Evolutionary conservation across 1,139 yeast genomes (phyloP), one percentile per base, ranked within the genome.

Genomic region (Hemisphaericaspora xylofermentans): DNA sequence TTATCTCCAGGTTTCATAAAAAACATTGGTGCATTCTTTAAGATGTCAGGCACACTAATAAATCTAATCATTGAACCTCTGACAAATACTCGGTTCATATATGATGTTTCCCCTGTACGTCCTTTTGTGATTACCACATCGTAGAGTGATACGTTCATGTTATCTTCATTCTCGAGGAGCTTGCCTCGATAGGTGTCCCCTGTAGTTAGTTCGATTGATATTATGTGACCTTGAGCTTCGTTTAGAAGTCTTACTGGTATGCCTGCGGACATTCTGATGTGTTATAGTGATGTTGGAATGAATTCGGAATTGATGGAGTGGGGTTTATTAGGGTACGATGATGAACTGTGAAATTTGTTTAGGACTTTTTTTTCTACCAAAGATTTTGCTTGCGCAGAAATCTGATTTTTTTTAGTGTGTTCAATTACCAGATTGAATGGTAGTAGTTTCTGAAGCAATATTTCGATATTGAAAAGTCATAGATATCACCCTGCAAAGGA

Each of bases 101-200:
- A 86, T 5, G 84, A 71, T 4, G 87, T 85, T 35, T 75, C 70
- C 2, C 97, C 96, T 41, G 88, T 84, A 36, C 58, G 48, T 3
- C 63, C 63, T 33, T 82, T 80, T 0, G 96, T 89, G 38, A 86
- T 82, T 1, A 87, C 80, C 36, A 87, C 95, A 58, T 93, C 96
- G 51, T 80, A 73, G 38, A 93, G 64, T 48, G 93, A 95, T 19
- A 91, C 80, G 59, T 93, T 93, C 98, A 93, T 93, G 60, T 85
- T 91, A 58, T 93, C 98, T 64, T 82, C 93, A 62, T 85, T 83
- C 55, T 86, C 95, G 10, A 85, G 63, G 34, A 93, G 73, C 58
- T 85, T 88, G 2, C 98, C 98, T 33, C 95, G 75, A 59, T 91
- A 91, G 0, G 86, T 79, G 52, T 86, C 93, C 1, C 98, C 98